Base-by-base conservation (phyloP, 2,329 filamentous ascomycete species). In the Penicillium glabrum region DNA sequence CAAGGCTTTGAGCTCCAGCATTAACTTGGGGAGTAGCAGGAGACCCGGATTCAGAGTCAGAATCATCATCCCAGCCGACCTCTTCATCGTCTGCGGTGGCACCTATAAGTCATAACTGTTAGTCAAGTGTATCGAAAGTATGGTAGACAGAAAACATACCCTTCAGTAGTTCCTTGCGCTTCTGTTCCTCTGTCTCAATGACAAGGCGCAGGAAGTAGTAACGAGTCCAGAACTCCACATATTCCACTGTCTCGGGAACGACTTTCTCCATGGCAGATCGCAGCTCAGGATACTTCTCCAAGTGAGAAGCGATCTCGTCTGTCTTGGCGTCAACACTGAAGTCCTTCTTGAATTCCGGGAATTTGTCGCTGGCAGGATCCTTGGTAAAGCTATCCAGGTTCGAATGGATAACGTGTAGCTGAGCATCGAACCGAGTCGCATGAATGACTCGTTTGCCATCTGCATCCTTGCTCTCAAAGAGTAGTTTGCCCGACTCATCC, bases 121-220 rank as follows among this genome's bases (percentile, higher is more conserved):
- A 35, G 8, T 26, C 23, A 39, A 50, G 31, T 46, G 14, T 23
- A 10, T 8, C 24, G 6, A 41, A 13, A 33, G 24, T 13, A 3
- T 37, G 26, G 35, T 6, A 11, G 16, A 10, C 3, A 3, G 16
- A n/a, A 46, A 57, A 75, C 83, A 61, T 80, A 96, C 93, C 93
- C 77, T 96, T 96, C 23, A 99, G 80, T 55, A 99, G 83, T 74
- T 99, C 95, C 66, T 89, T 87, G 73, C 95, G 83, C 73, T 91
- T 87, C 68, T 89, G 87, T 77, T 99, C 95, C 56, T 96, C 93
- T 26, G 90, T 93, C 79, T 98, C 93, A 61, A 99, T 89, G 16
- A 95, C 91, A 69, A 96, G 89, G 68, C 93, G 84, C 61, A 98
- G 78, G 79, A 96, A 99, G 74, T 98, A 98, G 76, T 99, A 99